Conservation (phyloP, 2,329 filamentous ascomycete genomes). For the Cordyceps farinosa region DNA sequence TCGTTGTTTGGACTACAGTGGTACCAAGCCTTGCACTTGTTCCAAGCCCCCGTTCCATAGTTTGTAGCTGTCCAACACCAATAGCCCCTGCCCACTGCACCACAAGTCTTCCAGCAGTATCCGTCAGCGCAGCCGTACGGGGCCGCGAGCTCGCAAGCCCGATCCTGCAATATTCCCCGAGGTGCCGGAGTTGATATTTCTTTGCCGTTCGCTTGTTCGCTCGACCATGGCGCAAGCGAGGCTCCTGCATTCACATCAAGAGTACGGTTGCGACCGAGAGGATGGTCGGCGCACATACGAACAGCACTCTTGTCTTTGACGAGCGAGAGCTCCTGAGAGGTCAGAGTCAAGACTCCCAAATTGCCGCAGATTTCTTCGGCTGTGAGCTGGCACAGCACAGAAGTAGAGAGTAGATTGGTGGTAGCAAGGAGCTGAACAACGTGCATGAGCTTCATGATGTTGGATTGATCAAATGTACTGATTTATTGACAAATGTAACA, state of each 20-base stretch:
- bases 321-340: background rate
- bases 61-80: background rate
- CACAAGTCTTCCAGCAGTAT: background rate
- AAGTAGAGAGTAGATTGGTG: background rate
- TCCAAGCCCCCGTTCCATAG: background rate
- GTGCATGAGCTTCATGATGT: background rate
- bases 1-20: background rate
- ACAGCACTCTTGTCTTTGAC: background rate
- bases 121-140: background rate
- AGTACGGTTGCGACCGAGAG: background rate
- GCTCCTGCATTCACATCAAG: background rate
- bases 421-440: background rate
- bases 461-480: too few relatives aligned
- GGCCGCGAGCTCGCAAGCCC: background rate
- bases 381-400: background rate
- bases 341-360: background rate
- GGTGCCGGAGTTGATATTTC: too few relatives aligned
- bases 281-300: background rate
- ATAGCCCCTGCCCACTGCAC: background rate
- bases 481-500: too few relatives aligned
- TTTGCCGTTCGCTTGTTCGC: background rate
- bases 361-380: background rate
- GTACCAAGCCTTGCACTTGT: background rate
- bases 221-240: background rate
- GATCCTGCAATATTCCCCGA: background rate